Conservation (phyloP, 2,329 filamentous ascomycete genomes). For the Atkinsonella hypoxylon region DNA sequence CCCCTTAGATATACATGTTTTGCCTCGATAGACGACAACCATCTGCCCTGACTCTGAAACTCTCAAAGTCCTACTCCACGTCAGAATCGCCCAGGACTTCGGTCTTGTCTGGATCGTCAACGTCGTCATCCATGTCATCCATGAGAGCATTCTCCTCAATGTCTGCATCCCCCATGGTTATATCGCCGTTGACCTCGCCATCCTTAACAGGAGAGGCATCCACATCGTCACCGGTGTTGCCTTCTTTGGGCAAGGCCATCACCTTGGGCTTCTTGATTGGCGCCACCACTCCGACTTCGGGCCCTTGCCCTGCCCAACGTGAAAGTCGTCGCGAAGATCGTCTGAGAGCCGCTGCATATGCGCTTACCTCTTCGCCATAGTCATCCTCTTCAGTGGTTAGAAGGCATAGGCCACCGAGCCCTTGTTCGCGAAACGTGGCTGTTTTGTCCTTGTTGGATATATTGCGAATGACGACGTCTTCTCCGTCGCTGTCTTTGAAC, state of each 20-base stretch:
- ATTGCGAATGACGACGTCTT: conserved; percentile 29
- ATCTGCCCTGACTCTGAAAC: not conserved
- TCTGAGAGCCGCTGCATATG: conserved; percentile 54
- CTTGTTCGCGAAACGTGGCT: conserved; percentile 39
- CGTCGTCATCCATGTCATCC: conserved; percentile 34
- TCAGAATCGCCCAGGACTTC: conserved; percentile 27
- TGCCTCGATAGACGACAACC: not conserved
- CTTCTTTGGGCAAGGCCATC: conserved; percentile 12
- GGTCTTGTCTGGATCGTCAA: conserved; percentile 29
- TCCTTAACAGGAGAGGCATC: conserved; percentile 12
- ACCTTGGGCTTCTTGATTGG: conserved; percentile 29
- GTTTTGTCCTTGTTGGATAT: conserved; percentile 15
- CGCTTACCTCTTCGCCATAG: conserved; percentile 61
- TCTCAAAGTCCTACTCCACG: conserved; percentile 13
- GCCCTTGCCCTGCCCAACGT: conserved; percentile 48
- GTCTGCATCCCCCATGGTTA: conserved; percentile 40
- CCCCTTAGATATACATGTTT: not conserved
- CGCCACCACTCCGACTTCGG: conserved; percentile 33
- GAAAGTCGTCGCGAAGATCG: conserved; percentile 52
- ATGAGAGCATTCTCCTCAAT: conserved; percentile 33
- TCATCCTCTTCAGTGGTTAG: conserved; percentile 54
- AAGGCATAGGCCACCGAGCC: conserved; percentile 52
- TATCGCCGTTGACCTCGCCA: conserved; percentile 29
- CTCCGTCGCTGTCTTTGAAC: conserved; percentile 52
- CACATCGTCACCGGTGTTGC: conserved; percentile 3